Evolutionary conservation across 345 rosid genomes (phyloP).

Genomic region (Melaleuca alternifolia): DNA sequence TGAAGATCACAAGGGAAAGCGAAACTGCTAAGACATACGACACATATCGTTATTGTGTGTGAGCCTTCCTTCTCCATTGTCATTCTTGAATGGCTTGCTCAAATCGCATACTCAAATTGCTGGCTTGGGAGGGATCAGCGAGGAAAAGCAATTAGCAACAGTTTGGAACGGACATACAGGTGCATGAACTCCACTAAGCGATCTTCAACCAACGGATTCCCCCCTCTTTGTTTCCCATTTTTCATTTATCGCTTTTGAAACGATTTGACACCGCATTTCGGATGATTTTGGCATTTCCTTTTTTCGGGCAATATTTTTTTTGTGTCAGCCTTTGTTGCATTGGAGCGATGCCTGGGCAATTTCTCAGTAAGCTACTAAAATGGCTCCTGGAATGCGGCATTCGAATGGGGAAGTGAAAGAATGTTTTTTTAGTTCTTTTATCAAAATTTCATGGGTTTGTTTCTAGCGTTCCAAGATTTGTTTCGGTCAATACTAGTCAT

Average conservation of each 20-base stretch:
- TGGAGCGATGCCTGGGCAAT: neutral
- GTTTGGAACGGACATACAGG: neutral
- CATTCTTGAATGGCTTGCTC: neutral
- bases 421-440: neutral
- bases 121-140: neutral
- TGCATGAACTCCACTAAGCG: neutral
- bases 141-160: neutral
- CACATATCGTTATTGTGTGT: slow-evolving; percentile 17
- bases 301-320: neutral
- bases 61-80: neutral
- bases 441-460: neutral
- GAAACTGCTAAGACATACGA: slow-evolving; percentile 23
- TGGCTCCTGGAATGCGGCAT: neutral
- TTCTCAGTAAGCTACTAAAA: neutral
- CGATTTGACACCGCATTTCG: neutral
- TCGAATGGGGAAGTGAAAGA: neutral
- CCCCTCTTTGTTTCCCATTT: neutral
- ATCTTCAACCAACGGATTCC: neutral
- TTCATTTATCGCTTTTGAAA: neutral
- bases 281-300: neutral
- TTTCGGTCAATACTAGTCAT: neutral
- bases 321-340: neutral
- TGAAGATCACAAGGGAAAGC: slow-evolving; percentile 21
- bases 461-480: neutral
- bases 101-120: neutral